Evolutionary conservation across 345 rosid genomes (phyloP).

Genomic region (Gossypium anomalum): DNA sequence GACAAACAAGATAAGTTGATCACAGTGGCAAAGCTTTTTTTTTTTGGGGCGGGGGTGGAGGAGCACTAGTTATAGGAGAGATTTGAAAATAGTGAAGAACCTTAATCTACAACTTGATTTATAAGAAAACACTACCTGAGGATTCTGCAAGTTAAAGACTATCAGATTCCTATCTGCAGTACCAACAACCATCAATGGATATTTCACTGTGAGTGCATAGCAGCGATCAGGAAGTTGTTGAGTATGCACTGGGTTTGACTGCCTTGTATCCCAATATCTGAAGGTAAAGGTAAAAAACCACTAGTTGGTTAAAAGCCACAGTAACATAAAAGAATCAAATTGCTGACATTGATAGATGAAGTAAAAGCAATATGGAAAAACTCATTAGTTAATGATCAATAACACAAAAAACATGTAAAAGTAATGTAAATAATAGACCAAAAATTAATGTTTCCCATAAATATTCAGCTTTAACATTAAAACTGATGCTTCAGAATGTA

Average conservation of each 20-base stretch:
- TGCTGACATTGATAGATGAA: background rate
- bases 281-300: slow-evolving; percentile 6
- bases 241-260: slow-evolving; percentile 76
- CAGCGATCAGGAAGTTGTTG: slow-evolving; percentile 97
- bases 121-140: slow-evolving; percentile 55
- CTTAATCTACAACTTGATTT: background rate
- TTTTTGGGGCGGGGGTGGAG: background rate
- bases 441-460: background rate
- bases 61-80: background rate
- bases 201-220: slow-evolving; percentile 70
- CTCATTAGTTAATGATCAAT: background rate
- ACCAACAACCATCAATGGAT: slow-evolving; percentile 95
- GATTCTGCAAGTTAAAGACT: slow-evolving; percentile 78
- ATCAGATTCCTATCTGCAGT: slow-evolving; percentile 93
- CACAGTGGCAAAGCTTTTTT: background rate
- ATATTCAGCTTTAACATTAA: background rate
- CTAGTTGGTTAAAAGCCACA: background rate
- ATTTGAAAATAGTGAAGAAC: background rate
- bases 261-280: slow-evolving; percentile 97
- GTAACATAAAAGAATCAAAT: background rate
- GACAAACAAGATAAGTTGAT: background rate
- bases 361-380: background rate
- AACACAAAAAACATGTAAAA: background rate
- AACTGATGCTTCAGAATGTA: background rate
- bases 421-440: background rate